These are phyloP conservation scores for Lagenidium giganteum DNA, from an alignment of 352 stramenopile species.

Conservation along the genomic window DNA sequence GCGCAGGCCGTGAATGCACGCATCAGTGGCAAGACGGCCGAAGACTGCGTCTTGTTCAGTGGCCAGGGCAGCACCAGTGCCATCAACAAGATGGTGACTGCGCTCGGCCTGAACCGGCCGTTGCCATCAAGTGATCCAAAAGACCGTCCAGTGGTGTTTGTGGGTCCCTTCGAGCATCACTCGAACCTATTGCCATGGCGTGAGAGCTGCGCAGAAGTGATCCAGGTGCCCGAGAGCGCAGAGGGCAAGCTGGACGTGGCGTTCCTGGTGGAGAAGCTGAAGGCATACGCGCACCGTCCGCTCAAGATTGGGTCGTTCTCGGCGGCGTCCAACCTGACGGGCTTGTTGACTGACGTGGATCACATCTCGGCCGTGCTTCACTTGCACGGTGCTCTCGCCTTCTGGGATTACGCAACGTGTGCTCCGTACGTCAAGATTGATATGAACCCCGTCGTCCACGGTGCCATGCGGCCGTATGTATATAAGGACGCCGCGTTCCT, in stretches of 20 bases:
- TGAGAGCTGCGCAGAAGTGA: slow-evolving; percentile 73
- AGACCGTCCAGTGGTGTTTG: slow-evolving; percentile 73
- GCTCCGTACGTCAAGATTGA: slow-evolving; percentile 88
- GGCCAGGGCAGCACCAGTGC: slow-evolving; percentile 71
- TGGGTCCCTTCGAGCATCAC: slow-evolving; percentile 94
- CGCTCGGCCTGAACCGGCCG: slow-evolving; percentile 32
- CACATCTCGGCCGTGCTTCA: slow-evolving; percentile 82
- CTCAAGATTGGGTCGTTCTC: slow-evolving; percentile 81
- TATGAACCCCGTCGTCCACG: slow-evolving; percentile 86
- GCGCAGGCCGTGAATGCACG: slow-evolving; percentile 75
- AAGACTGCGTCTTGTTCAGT: slow-evolving; percentile 94
- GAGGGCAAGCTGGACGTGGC: slow-evolving; percentile 37
- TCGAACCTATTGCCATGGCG: slow-evolving; percentile 94
- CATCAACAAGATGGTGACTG: slow-evolving; percentile 54
- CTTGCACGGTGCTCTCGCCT: slow-evolving; percentile 80
- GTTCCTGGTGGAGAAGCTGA: slow-evolving; percentile 42
- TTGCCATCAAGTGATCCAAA: slow-evolving; percentile 8
- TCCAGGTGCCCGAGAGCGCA: slow-evolving; percentile 37
- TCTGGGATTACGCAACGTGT: slow-evolving; percentile 93
- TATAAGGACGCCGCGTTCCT: slow-evolving; percentile 94
- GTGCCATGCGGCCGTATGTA: slow-evolving; percentile 19
- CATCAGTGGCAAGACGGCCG: slow-evolving; percentile 63
- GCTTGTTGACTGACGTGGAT: slow-evolving; percentile 83
- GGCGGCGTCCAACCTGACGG: slow-evolving; percentile 92
- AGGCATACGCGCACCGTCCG: slow-evolving; percentile 25